Conservation (phyloP, 2,329 filamentous ascomycete genomes). For the Sarocladium brachiariae region DNA sequence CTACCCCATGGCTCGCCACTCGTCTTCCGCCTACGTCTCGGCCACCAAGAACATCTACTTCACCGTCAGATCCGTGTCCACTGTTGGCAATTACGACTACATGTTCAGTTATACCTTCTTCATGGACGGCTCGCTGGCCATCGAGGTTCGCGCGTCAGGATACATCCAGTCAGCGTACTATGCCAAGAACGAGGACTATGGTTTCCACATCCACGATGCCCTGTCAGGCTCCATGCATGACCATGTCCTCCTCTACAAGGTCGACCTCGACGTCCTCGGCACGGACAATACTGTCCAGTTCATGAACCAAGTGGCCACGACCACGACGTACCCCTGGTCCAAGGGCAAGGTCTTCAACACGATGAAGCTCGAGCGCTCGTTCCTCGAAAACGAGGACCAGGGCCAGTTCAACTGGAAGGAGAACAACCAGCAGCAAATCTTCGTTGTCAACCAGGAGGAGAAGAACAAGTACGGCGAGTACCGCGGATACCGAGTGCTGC, state of each 20-base stretch:
- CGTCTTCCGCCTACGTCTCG: slow-evolving; percentile 30
- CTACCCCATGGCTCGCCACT: slow-evolving; percentile 44
- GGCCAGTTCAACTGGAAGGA: slow-evolving; percentile 28
- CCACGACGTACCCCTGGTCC: slow-evolving; percentile 39
- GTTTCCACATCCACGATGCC: slow-evolving; percentile 27
- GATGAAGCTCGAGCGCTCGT: slow-evolving; percentile 35
- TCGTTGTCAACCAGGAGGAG: slow-evolving; percentile 36
- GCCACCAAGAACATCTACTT: slow-evolving; percentile 43
- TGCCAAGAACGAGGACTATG: slow-evolving; percentile 26
- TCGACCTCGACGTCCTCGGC: slow-evolving; percentile 31
- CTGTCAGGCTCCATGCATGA: slow-evolving; percentile 33
- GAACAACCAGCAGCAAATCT: slow-evolving; percentile 37
- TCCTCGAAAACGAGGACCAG: slow-evolving; percentile 35
- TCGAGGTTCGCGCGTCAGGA: slow-evolving; percentile 31
- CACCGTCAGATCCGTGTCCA: slow-evolving; percentile 31
- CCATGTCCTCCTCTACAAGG: slow-evolving; percentile 33
- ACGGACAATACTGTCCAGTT: slow-evolving; percentile 30
- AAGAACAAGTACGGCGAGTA: slow-evolving; percentile 41
- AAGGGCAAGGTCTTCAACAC: slow-evolving; percentile 36
- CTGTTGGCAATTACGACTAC: slow-evolving; percentile 37
- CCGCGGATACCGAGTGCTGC: slow-evolving; percentile 38
- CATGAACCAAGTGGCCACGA: slow-evolving; percentile 23
- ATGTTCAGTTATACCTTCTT: slow-evolving; percentile 30
- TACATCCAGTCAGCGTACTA: slow-evolving; percentile 32
- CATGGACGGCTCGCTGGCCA: slow-evolving; percentile 30